Conservation (phyloP, 805 yeast species). For the Wickerhamomyces sydowiorum region DNA sequence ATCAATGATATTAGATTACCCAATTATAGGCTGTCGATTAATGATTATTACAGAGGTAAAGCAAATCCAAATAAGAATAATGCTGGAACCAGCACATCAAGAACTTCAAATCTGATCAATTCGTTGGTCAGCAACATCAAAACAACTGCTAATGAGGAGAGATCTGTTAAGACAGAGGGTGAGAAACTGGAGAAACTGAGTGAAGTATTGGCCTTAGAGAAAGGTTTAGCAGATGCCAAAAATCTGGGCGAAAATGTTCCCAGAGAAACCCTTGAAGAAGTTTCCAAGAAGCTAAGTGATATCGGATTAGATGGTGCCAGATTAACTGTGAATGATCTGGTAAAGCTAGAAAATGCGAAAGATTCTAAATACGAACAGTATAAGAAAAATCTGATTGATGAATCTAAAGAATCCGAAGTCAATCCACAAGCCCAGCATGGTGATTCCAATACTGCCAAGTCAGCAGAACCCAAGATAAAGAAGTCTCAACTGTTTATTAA, state of each 20-base stretch:
- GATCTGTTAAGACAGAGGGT: constrained; percentile 3
- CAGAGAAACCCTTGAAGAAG: constrained; percentile 21
- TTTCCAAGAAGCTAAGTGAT: constrained; percentile 27
- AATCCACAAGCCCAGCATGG: too few species aligned
- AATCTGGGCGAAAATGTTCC: constrained; percentile 32
- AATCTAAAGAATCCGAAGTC: constrained; percentile 6
- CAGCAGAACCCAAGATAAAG: constrained; percentile 35
- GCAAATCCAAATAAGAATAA: constrained; percentile 5
- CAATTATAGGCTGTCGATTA: constrained; percentile 27
- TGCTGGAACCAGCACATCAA: neutral
- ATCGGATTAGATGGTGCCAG: constrained; percentile 37
- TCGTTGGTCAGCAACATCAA: too few species aligned
- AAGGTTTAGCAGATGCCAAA: constrained; percentile 54
- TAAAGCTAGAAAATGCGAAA: constrained; percentile 15
- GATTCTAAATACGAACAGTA: constrained; percentile 14
- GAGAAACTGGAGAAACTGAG: constrained; percentile 39
- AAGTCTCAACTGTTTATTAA: constrained; percentile 53
- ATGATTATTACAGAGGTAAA: constrained; percentile 16
- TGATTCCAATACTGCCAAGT: constrained; percentile 5
- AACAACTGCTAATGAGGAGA: neutral
- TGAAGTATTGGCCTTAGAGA: constrained; percentile 50
- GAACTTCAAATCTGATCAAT: neutral
- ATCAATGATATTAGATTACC: constrained; percentile 29
- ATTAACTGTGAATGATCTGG: constrained; percentile 11
- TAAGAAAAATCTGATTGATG: constrained; percentile 15